Percentiles rank a stretch among this genome's conserved stretches.
These are phyloP conservation scores for Lagerstroemia speciosa DNA, from an alignment of 345 rosid genomes.

Conservation along the genomic window DNA sequence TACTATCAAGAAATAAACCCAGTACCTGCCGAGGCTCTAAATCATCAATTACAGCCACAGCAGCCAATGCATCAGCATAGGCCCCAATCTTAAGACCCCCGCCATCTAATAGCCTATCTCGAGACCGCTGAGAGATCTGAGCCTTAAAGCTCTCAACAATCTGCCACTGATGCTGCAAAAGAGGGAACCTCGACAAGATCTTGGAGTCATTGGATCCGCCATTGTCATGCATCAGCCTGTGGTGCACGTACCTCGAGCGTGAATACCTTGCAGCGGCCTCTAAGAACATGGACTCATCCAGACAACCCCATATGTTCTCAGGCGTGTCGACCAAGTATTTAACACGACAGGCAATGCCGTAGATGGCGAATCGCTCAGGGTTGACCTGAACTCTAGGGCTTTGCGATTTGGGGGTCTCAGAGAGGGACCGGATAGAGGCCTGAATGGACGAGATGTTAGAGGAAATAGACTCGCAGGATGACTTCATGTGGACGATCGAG, in stretches of 20 bases:
- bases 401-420: constrained; percentile 41
- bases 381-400: constrained; percentile 14
- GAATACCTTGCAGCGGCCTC: constrained; percentile 76
- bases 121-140: constrained; percentile 93
- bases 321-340: constrained; percentile 90
- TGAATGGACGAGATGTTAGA: constrained; percentile 60
- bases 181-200: constrained; percentile 65
- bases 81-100: constrained; percentile 43
- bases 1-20: constrained; percentile 62
- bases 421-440: constrained; percentile 50
- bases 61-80: constrained; percentile 84
- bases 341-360: constrained; percentile 80
- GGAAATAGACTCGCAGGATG: constrained; percentile 64
- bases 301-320: constrained; percentile 92
- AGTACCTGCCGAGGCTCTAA: constrained; percentile 64
- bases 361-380: constrained; percentile 32
- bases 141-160: constrained; percentile 88
- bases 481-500: constrained; percentile 82
- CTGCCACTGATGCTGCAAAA: constrained; percentile 95
- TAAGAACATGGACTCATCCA: constrained; percentile 81
- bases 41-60: constrained; percentile 74
- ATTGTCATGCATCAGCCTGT: constrained; percentile 23
- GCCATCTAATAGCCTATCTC: constrained; percentile 68
- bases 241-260: constrained; percentile 79
- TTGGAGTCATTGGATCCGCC: constrained; percentile 40